These are phyloP conservation scores for Plasmodium coatneyi DNA, from an alignment of 169 alveolate genomes.

Conservation along the genomic window DNA sequence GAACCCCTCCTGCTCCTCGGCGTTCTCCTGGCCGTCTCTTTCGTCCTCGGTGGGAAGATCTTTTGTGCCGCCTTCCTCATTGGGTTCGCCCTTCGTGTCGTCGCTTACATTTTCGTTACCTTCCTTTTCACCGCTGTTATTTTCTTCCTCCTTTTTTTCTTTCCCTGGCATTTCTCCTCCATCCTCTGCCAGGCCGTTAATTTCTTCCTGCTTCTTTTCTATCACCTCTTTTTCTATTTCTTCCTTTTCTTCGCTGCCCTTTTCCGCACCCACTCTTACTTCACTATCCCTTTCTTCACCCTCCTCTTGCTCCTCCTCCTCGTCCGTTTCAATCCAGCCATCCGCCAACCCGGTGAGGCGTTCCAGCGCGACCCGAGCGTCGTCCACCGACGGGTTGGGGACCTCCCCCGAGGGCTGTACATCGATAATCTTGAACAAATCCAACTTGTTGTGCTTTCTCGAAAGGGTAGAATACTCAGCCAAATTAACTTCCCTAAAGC, in stretches of 20 bases:
- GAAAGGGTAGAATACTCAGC: slow-evolving; percentile 25
- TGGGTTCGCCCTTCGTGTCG: not conserved
- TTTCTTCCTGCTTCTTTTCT: not conserved
- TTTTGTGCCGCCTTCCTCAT: not conserved
- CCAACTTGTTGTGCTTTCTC: slow-evolving; percentile 1
- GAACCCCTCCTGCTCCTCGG: slow-evolving; percentile 5
- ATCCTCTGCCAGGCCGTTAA: not conserved
- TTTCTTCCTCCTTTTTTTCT: not conserved
- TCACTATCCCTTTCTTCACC: not conserved
- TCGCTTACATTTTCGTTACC: not conserved
- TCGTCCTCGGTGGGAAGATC: not conserved
- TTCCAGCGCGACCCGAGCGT: not conserved
- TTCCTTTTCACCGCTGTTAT: not conserved
- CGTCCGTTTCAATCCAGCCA: not conserved
- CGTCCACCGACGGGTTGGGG: not conserved
- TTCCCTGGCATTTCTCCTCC: not conserved
- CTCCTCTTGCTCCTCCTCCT: not conserved
- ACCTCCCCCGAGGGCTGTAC: not conserved
- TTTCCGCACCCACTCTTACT: not conserved
- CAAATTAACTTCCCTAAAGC: slow-evolving; percentile 57
- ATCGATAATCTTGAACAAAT: slow-evolving; percentile 1
- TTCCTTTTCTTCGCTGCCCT: not conserved
- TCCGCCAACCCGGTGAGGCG: not conserved
- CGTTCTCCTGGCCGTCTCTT: not conserved
- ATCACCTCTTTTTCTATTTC: not conserved